Base-by-base conservation (phyloP, 768 basidiomycete species). In the Suillus discolor region DNA sequence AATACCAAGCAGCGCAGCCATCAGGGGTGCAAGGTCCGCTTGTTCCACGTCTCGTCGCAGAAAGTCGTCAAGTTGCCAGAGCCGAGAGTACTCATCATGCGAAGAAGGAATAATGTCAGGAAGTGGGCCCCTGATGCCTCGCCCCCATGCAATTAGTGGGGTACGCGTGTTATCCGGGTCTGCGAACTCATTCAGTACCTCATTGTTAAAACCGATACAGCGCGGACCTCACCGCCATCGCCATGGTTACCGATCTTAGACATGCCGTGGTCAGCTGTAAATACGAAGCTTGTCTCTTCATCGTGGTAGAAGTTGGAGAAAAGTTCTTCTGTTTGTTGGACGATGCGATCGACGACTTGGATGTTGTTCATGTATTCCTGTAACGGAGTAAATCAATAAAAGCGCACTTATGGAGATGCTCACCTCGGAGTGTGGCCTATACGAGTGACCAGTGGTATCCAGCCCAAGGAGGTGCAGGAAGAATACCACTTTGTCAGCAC, bases 211-310 rank as follows among this genome's bases (percentile, higher is more conserved):
- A 36, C 11, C 44, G 53, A 44, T 57, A 36, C 23, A n/a, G 51
- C 60, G 59, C 9, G 57, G 53, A 62, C 74, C 80, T 73, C 71
- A 91, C 92, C 88, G 44, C 94, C 94, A 67, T 96, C 94, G 5
- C 94, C 94, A 65, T 96, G 94, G 71, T 94, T 95, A 15, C 94
- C 94, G 62, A 93, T 90, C 39, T 82, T 85, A 5, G 91, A 92
- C 94, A 96, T 96, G 11, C 94, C 94, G 72, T 96, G 94, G 74
- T 96, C 94, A 0, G 94, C 92, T 3, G 91, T 95, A 73, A 93
- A 95, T 39, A 95, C 77, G 71, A 84, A 94, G 65, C 85, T 85
- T 0, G 92, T 94, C 63, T 89, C 85, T 25, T 86, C 78, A 65
- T 92, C 90, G 39, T 78, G 70, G 70, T 88, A 95, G 73, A 91